A percentile compares a stretch with the other conserved stretches of the same genome.
phyloP scores from a whole-genome alignment of 2,329 filamentous ascomycete genomes.

The Aureobasidium leucospermi region DNA sequence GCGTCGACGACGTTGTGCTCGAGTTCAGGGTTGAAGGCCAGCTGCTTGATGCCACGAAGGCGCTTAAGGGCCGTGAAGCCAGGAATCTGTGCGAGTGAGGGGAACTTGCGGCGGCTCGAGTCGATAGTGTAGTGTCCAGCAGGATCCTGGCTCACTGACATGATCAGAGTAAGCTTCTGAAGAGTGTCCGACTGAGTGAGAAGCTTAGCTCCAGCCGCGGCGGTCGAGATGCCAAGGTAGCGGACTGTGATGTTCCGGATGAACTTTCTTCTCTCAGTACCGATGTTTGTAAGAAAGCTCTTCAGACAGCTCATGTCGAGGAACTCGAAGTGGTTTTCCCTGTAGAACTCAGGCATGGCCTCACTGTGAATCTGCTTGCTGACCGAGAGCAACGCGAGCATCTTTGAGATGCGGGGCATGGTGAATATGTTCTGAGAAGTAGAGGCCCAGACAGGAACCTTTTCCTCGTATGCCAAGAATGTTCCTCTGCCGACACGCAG shows the following conservation, averaged over 20 bases:
- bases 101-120: neutral
- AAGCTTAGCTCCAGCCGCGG: slow-evolving; percentile 1
- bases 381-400: slow-evolving; percentile 17
- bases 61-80: neutral
- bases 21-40: neutral
- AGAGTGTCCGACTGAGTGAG: neutral
- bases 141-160: neutral
- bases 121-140: neutral
- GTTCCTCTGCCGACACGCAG: neutral
- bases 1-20: neutral
- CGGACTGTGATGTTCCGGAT: neutral
- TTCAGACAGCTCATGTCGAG: neutral
- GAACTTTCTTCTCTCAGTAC: neutral
- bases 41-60: slow-evolving; percentile 2
- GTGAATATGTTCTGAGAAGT: neutral
- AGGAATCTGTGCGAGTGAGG: neutral
- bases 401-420: neutral
- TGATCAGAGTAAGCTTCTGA: neutral
- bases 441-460: neutral
- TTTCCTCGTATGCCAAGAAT: neutral
- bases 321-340: slow-evolving; percentile 17
- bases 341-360: slow-evolving; percentile 17
- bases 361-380: slow-evolving; percentile 20
- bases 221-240: neutral
- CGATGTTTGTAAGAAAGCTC: neutral